Evolutionary conservation across 2,329 filamentous ascomycete genomes (phyloP).

Genomic region (Boeremia exigua): DNA sequence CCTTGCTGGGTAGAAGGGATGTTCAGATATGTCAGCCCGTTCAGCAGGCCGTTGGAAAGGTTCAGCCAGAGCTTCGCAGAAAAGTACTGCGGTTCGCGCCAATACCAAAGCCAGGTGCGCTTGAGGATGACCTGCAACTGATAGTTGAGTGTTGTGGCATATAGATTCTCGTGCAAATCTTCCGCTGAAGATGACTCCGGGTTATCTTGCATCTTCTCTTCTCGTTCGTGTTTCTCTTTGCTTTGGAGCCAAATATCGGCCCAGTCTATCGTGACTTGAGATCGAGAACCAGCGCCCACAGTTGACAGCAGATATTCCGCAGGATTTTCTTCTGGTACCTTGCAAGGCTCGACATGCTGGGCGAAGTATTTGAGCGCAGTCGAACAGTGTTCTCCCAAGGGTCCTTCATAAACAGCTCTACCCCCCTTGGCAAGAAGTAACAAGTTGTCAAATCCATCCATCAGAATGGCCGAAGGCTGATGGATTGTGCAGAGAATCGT

Average conservation of each 20-base stretch:
- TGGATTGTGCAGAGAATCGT: constrained; percentile 94
- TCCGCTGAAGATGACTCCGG: constrained; percentile 41
- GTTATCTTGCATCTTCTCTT: constrained; percentile 44
- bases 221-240: constrained; percentile 44
- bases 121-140: constrained; percentile 29
- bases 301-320: constrained; percentile 82
- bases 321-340: constrained; percentile 53
- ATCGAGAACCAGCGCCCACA: constrained; percentile 48
- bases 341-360: constrained; percentile 60
- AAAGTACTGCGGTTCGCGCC: constrained; percentile 31
- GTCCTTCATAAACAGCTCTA: constrained; percentile 79
- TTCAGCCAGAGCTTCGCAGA: constrained; percentile 34
- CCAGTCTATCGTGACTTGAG: constrained; percentile 30
- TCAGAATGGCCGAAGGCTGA: constrained; percentile 88
- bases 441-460: constrained; percentile 83
- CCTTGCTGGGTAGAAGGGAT: constrained; percentile 30
- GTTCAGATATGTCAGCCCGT: constrained; percentile 33
- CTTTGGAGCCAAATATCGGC: constrained; percentile 48
- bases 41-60: constrained; percentile 28
- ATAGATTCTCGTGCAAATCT: constrained; percentile 44
- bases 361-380: constrained; percentile 63
- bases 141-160: constrained; percentile 27
- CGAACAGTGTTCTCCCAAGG: constrained; percentile 73
- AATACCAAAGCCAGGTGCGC: constrained; percentile 28
- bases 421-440: constrained; percentile 65